phyloP scores from a whole-genome alignment of 2,329 filamentous ascomycete genomes.

The Bipolaris zeicola region DNA sequence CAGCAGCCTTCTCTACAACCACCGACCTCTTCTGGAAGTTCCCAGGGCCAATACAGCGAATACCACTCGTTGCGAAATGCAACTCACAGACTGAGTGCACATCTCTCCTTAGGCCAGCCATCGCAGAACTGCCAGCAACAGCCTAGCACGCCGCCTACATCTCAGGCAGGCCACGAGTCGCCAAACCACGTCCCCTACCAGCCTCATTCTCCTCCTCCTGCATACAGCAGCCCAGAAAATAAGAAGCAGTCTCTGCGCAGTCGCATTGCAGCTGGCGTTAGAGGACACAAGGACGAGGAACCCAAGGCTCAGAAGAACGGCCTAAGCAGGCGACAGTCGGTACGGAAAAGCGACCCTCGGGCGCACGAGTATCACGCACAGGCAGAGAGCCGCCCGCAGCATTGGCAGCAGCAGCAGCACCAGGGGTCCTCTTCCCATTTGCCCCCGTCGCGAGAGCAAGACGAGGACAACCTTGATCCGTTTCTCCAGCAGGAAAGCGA shows the following conservation, averaged over 20 bases:
- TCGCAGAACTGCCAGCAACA: slow-evolving; percentile 37
- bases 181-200: slow-evolving; percentile 34
- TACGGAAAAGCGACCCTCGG: slow-evolving; percentile 43
- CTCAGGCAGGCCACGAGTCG: slow-evolving; percentile 28
- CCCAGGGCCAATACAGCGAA: slow-evolving; percentile 28
- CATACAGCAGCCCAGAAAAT: slow-evolving; percentile 25
- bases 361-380: slow-evolving; percentile 36
- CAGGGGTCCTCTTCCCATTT: slow-evolving; percentile 43
- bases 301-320: slow-evolving; percentile 39
- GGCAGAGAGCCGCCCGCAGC: slow-evolving; percentile 34
- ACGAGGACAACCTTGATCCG: slow-evolving; percentile 47
- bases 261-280: slow-evolving; percentile 38
- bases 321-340: slow-evolving; percentile 42
- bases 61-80: slow-evolving; percentile 35
- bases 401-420: slow-evolving; percentile 28
- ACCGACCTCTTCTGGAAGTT: slow-evolving; percentile 13
- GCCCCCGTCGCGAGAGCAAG: slow-evolving; percentile 45
- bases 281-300: slow-evolving; percentile 43
- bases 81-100: slow-evolving; percentile 41
- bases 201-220: slow-evolving; percentile 19
- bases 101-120: slow-evolving; percentile 35
- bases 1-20: slow-evolving; percentile 26
- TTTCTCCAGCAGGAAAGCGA: slow-evolving; percentile 45
- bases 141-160: slow-evolving; percentile 26
- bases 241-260: slow-evolving; percentile 44